Conservation (phyloP, 805 yeast genomes). For the Candida ponderosae region DNA sequence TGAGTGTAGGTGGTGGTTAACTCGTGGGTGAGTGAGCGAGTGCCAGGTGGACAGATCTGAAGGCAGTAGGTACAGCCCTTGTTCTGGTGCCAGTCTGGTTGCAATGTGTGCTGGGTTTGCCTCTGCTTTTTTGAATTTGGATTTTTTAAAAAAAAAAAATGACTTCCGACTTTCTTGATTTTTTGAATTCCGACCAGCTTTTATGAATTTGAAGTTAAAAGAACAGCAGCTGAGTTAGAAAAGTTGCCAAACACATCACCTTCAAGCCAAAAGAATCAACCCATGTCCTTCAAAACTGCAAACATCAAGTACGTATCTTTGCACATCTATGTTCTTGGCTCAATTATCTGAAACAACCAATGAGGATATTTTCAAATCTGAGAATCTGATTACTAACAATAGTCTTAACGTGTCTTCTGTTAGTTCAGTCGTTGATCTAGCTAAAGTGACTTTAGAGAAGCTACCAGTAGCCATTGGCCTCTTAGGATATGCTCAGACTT, state of each 20-base stretch:
- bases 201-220: not conserved
- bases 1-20: too few species aligned
- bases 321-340: not conserved
- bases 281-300: constrained; percentile 11
- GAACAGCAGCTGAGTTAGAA: not conserved
- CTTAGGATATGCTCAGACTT: constrained; percentile 34
- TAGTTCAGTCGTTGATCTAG: not conserved
- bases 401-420: not conserved
- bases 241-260: too few species aligned
- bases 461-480: constrained; percentile 23
- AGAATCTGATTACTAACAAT: not conserved
- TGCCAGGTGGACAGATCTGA: too few species aligned
- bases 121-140: not conserved
- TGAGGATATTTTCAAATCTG: not conserved
- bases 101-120: too few species aligned
- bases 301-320: constrained; percentile 7
- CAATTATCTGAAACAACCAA: too few species aligned
- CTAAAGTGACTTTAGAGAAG: constrained; percentile 22
- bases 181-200: not conserved
- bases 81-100: too few species aligned
- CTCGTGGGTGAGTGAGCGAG: too few species aligned
- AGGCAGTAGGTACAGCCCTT: too few species aligned
- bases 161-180: not conserved
- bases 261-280: too few species aligned
- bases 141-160: not conserved